Evolutionary conservation across 2,329 filamentous ascomycete species (phyloP).

Genomic region (Phyllosticta citriasiana): DNA sequence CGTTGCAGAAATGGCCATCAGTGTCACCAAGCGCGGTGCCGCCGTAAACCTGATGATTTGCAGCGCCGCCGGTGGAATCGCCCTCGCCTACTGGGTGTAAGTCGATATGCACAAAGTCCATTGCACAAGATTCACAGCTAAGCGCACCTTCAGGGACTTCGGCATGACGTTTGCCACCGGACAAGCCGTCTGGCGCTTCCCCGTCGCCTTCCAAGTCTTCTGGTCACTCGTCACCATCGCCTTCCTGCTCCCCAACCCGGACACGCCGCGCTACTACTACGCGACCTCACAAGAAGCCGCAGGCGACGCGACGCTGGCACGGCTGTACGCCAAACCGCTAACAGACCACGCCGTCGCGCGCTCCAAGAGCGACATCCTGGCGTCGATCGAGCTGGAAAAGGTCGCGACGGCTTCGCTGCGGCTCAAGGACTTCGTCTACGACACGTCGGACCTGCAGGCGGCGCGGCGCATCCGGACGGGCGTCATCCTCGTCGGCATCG

Average conservation of each 20-base stretch:
- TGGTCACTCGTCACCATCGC: constrained; percentile 18
- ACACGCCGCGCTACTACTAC: constrained; percentile 23
- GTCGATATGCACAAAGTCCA: neutral
- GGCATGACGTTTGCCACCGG: constrained; percentile 21
- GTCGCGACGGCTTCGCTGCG: constrained; percentile 12
- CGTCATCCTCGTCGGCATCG: constrained; percentile 29
- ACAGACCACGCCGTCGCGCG: constrained; percentile 12
- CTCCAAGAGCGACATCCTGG: constrained; percentile 17
- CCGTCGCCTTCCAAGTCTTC: constrained; percentile 22
- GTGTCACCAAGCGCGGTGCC: constrained; percentile 18
- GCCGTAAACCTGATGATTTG: constrained; percentile 22
- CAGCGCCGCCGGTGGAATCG: constrained; percentile 18
- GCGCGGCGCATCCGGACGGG: constrained; percentile 24
- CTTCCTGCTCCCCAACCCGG: constrained; percentile 17
- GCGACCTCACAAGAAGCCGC: constrained; percentile 15
- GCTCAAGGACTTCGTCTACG: constrained; percentile 17
- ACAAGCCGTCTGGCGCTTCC: constrained; percentile 24
- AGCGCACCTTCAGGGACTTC: constrained; percentile 15
- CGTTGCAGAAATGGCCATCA: constrained; percentile 22
- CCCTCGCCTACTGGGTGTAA: constrained; percentile 26
- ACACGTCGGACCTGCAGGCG: constrained; percentile 16
- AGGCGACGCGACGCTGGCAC: constrained; percentile 17
- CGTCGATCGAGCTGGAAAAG: constrained; percentile 14
- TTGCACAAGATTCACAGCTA: neutral
- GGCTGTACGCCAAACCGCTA: constrained; percentile 12